A percentile compares a stretch with the other conserved stretches of the same genome.
Conservation (phyloP, 139 green algal species). For the Tetradesmus obliquus region DNA sequence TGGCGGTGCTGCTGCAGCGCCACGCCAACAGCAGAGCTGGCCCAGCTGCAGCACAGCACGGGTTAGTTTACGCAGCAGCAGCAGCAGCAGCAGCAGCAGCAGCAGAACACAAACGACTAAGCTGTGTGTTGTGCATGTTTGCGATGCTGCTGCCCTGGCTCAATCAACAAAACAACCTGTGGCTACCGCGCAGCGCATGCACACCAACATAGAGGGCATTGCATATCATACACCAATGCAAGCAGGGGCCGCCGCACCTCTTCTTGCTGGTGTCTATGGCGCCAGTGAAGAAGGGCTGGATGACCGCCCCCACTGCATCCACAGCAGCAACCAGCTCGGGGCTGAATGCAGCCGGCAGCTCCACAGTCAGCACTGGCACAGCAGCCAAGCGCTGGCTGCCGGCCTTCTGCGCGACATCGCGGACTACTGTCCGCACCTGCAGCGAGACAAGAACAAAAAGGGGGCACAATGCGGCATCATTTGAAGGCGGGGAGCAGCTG, state of each 20-base stretch:
- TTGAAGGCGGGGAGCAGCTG: not conserved
- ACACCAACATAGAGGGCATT: too few species aligned
- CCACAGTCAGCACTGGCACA: slow-evolving; percentile 21
- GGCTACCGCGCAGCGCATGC: too few species aligned
- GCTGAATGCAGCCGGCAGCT: slow-evolving; percentile 10
- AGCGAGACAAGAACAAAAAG: too few species aligned
- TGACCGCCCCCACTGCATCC: not conserved
- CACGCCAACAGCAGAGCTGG: not conserved
- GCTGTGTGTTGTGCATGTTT: too few species aligned
- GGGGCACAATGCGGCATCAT: not conserved
- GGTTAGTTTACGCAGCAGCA: not conserved
- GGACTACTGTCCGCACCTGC: not conserved
- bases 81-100: not conserved
- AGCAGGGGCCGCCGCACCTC: not conserved
- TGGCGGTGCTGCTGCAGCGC: slow-evolving; percentile 15
- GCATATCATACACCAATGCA: not conserved
- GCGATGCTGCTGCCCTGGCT: too few species aligned
- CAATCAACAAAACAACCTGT: too few species aligned
- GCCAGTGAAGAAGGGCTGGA: slow-evolving; percentile 22
- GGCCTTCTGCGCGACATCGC: not conserved
- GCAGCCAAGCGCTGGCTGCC: not conserved
- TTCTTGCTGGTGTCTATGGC: slow-evolving; percentile 1
- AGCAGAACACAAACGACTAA: too few species aligned
- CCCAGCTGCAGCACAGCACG: slow-evolving; percentile 13
- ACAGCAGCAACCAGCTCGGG: slow-evolving; percentile 23